Base-by-base conservation (phyloP, 2,329 filamentous ascomycete species). In the Metarhizium sp. region DNA sequence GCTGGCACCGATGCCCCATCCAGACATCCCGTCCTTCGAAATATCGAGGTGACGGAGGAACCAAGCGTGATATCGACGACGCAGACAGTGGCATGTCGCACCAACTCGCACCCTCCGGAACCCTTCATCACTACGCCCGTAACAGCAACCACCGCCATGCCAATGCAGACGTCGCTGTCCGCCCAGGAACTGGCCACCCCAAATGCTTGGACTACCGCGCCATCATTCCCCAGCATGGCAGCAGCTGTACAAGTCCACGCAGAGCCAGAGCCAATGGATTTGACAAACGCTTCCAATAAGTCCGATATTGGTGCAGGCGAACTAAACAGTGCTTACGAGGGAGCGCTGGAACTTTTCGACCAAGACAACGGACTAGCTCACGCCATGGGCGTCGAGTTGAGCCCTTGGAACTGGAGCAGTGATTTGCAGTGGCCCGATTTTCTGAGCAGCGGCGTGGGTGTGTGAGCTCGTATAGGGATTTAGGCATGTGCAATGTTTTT, bases 311-410 rank as follows among this genome's bases (percentile, higher is more conserved):
- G 69, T 1, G 63, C 74, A 3, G 43, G 40, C 42, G 74, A 77
- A 56, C 69, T 77, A n/a, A 78, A 77, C 51, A 78, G 76, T 43
- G 75, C 75, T 0, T 78, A 78, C 50, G 76, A 78, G 54, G 75
- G 76, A 2, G 74, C 75, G 0, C 68, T 77, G 54, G 75, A 77
- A 50, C 73, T 73, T 0, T 66, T 78, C 1, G 75, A 75, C 30
- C 67, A 77, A 25, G 75, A 76, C 20, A 69, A 73, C 32, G 75
- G 74, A 18, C 69, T 72, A 2, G 70, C 71, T 34, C 67, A 69
- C 46, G 66, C 72, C 1, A 75, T 77, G 60, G 74, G 74, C 2
- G 67, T 73, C 29, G 72, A 74, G 50, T 61, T 69, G 52, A 67
- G 67, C 14, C 55, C 71, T 30, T 72, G 69, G 69, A 67, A 67